Conservation (phyloP, 345 rosid species). For the Adansonia digitata region DNA sequence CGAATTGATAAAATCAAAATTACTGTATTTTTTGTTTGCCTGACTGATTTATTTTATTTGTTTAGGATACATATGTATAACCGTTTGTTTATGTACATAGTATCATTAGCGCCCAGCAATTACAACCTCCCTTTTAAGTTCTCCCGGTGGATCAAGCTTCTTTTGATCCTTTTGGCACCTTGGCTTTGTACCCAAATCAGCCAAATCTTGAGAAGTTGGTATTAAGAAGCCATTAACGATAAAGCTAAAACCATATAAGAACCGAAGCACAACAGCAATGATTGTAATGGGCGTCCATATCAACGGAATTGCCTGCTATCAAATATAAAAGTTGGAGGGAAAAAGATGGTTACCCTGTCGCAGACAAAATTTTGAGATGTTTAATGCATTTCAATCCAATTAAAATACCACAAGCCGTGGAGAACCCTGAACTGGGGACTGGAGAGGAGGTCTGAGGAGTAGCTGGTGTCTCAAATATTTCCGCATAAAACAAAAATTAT, state of each 20-base stretch:
- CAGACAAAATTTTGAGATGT: not conserved
- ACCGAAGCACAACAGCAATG: slow-evolving; percentile 31
- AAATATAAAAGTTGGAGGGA: not conserved
- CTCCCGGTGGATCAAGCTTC: not conserved
- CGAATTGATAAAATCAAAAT: too few relatives aligned
- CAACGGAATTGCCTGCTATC: slow-evolving; percentile 39
- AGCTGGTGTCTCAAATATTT: slow-evolving; percentile 20
- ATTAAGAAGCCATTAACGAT: slow-evolving; percentile 32
- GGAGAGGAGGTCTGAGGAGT: slow-evolving; percentile 16
- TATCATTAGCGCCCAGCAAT: too few relatives aligned
- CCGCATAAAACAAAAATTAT: slow-evolving; percentile 11
- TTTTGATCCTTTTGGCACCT: not conserved
- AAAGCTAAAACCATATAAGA: slow-evolving; percentile 35
- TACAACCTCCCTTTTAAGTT: too few relatives aligned
- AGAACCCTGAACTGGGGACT: too few relatives aligned
- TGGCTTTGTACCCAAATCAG: not conserved
- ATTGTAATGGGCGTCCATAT: slow-evolving; percentile 53
- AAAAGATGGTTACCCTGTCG: too few relatives aligned
- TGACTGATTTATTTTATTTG: too few relatives aligned
- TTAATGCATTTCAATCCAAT: not conserved
- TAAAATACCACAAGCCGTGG: slow-evolving; percentile 43
- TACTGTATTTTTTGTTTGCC: too few relatives aligned
- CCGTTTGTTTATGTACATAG: too few relatives aligned
- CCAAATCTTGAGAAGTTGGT: slow-evolving; percentile 8
- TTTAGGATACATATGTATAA: too few relatives aligned